Base-by-base conservation (phyloP, 345 rosid genomes). In the Balakata baccata region DNA sequence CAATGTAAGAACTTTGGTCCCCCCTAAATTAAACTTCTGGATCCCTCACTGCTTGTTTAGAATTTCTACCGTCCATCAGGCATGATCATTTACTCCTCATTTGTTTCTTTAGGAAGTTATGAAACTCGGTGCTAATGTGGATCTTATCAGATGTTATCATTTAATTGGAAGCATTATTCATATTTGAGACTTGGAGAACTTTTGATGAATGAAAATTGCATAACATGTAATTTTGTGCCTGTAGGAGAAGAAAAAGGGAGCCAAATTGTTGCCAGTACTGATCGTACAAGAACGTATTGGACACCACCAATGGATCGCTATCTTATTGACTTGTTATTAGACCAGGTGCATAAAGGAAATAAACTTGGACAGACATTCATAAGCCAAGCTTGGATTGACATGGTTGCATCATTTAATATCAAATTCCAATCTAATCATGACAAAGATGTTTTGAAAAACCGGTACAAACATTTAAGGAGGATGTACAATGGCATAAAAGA, bases 241-340 rank as follows among this genome's bases (percentile, higher is more conserved):
- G 69, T 70, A 84, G 92, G 81, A 59, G 87, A 82, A 70, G 79
- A 66, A 76, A 92, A 82, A 69, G 84, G 71, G 41, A 80, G 75
- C 61, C 84, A 75, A 43, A 77, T 64, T 69, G 69, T 80, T n/a
- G 45, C 43, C 72, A 67, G 58, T 71, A 45, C 72, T 73, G 93
- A 91, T 77, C 93, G 98, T 43, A 87, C 88, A 1, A 83, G 98
- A 81, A 93, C 97, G 29, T 89, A 85, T 76, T 91, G 97, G 97
- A 89, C 95, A 0, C 92, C 94, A 5, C 97, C 90, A n/a, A 93
- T 93, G 98, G 98, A 91, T 77, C 89, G 85, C 46, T 81, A 81
- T 80, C 84, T 93, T 68, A 82, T 93, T 79, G 95, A 91, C 51
- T 85, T 91, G 85, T 81, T 93, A 70, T 82, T 89, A 49, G 90